Base-by-base conservation (phyloP, 2,329 filamentous ascomycete genomes). In the Fusarium pilosicola region DNA sequence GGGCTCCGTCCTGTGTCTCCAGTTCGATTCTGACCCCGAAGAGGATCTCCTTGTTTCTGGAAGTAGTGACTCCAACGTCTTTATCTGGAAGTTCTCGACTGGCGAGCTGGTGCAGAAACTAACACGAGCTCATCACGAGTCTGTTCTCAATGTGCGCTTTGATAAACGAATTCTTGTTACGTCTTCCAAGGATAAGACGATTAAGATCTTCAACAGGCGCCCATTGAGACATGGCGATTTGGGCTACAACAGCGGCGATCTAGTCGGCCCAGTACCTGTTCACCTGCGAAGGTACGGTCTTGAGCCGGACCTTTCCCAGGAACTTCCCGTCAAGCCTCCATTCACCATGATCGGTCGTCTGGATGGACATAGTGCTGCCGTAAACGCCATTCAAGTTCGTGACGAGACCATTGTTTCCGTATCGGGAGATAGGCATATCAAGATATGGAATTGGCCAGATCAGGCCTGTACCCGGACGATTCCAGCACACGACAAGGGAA, bases 41-140 rank as follows among this genome's bases (percentile, higher is more conserved):
- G 94, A 98, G 79, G 96, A 98, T 78, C 85, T 99, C 44, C 93
- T 99, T n/a, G 93, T 98, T 15, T 97, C 95, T 13, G 96, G 96
- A 42, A 97, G 96, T 78, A 97, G 95, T 77, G 96, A 99, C 82
- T 94, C 93, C 52, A 92, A 92, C 71, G 91, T 99, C 60, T 96
- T 98, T 63, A 85, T 98, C 20, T 98, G 96, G 96, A 91, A 88
- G 56, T 98, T 98, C 79, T 97, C 95, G 0, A 98, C 95, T 0
- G 96, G 96, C 7, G 86, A 95, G 78, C 89, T 94, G 41, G 83
- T 98, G 18, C 93, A 95, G 78, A 91, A 91, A 65, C 89, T 98
- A 38, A 86, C 87, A 3, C 87, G 90, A 49, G 96, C 96, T 0
- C 96, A 99, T 80, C 86, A 87, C 36, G 96, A 99, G 81, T 97